Conservation (phyloP, 2,329 filamentous ascomycete genomes). For the Cordyceps tenuipes region DNA sequence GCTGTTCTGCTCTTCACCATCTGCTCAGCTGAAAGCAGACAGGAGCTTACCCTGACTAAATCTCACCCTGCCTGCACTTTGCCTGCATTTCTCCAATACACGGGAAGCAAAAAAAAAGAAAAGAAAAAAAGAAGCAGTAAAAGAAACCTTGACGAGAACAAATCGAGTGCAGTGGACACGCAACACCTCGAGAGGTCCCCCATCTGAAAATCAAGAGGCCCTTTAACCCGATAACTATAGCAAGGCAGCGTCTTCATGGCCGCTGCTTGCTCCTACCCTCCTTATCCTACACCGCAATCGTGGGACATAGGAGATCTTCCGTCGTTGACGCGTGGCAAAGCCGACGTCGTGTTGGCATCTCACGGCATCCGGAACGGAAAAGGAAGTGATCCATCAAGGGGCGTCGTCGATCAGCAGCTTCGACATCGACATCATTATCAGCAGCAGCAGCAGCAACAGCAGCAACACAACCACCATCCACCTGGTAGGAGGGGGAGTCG, state of each 20-base stretch:
- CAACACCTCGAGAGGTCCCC: background rate
- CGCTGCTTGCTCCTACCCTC: background rate
- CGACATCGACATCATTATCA: background rate
- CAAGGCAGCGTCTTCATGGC: background rate
- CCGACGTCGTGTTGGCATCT: background rate
- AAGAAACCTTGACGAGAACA: background rate
- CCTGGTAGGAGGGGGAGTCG: background rate
- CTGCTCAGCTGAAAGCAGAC: background rate
- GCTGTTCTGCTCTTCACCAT: too few species aligned
- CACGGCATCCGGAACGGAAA: background rate
- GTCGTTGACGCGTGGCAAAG: background rate
- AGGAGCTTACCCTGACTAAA: background rate
- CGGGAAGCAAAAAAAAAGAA: background rate
- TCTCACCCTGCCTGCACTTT: background rate
- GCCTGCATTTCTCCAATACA: background rate
- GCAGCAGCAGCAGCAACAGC: background rate
- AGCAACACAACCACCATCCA: background rate
- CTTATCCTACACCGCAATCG: background rate
- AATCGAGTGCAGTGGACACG: background rate
- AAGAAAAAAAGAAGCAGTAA: too few species aligned
- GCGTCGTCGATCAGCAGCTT: too few species aligned
- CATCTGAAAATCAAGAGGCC: background rate
- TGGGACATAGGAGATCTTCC: background rate
- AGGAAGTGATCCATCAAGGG: background rate
- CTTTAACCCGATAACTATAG: too few species aligned